phyloP scores from a whole-genome alignment of 352 stramenopile species.

The Saprolegnia diclina region DNA sequence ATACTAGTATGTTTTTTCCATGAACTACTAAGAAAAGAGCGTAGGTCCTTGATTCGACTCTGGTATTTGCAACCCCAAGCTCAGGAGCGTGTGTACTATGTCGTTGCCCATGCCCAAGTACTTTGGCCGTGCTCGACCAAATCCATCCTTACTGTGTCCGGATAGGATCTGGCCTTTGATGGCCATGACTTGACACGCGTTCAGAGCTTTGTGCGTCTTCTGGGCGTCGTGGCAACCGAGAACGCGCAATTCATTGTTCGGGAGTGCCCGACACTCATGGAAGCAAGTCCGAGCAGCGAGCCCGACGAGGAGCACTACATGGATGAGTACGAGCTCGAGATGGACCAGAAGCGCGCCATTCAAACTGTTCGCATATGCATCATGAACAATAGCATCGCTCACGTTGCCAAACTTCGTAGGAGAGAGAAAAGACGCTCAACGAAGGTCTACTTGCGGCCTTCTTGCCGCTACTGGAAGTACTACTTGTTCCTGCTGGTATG shows the following conservation, averaged over 20 bases:
- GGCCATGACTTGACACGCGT: background rate
- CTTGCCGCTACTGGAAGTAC: background rate
- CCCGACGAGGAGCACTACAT: slow-evolving; percentile 7
- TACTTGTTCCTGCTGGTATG: background rate
- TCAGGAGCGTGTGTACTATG: slow-evolving; percentile 4
- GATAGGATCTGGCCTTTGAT: background rate
- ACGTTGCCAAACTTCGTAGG: background rate
- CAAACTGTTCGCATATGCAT: background rate
- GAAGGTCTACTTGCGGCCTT: slow-evolving; percentile 6
- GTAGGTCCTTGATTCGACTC: background rate
- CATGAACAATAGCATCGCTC: background rate
- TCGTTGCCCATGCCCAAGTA: slow-evolving; percentile 8
- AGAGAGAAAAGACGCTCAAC: slow-evolving; percentile 8
- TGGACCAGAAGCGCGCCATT: slow-evolving; percentile 10
- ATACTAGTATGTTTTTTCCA: no score
- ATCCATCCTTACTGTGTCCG: no score
- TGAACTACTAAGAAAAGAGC: background rate
- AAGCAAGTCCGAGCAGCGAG: background rate
- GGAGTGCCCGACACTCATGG: background rate
- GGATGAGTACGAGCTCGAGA: background rate
- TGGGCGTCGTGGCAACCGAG: background rate
- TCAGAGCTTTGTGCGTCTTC: background rate
- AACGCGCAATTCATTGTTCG: background rate
- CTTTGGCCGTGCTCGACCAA: background rate
- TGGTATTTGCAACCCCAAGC: background rate